phyloP scores from a whole-genome alignment of 2,329 filamentous ascomycete genomes.

The Biscogniauxia sp. region DNA sequence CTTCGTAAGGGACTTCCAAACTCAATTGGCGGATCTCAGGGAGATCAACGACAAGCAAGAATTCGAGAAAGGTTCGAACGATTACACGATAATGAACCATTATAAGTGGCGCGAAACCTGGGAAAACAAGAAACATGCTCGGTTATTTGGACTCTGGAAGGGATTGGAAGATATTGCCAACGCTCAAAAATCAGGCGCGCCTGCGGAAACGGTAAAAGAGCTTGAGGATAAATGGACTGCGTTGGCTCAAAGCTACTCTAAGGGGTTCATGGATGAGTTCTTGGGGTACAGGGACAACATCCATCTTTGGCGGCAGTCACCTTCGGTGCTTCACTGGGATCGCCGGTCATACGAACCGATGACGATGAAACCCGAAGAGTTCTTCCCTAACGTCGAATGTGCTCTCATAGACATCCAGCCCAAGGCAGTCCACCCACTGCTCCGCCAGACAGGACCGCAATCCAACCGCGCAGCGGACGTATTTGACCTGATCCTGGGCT shows the following conservation, averaged over 20 bases:
- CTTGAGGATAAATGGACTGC: slow-evolving; percentile 36
- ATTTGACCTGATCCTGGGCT: slow-evolving; percentile 50
- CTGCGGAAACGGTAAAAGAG: slow-evolving; percentile 25
- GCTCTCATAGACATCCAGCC: slow-evolving; percentile 68
- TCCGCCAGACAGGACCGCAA: slow-evolving; percentile 44
- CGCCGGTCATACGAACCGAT: slow-evolving; percentile 70
- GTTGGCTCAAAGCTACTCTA: slow-evolving; percentile 25
- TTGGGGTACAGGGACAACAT: slow-evolving; percentile 50
- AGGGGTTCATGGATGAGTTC: slow-evolving; percentile 34
- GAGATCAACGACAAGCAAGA: slow-evolving; percentile 21
- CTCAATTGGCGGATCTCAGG: slow-evolving; percentile 40
- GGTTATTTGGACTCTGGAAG: slow-evolving; percentile 1
- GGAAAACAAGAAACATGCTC: slow-evolving; percentile 17
- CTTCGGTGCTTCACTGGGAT: slow-evolving; percentile 65
- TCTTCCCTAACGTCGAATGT: slow-evolving; percentile 60
- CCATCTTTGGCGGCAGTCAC: slow-evolving; percentile 47
- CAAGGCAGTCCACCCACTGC: slow-evolving; percentile 45
- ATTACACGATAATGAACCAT: slow-evolving; percentile 14
- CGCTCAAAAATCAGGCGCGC: slow-evolving; percentile 12
- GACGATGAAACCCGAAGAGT: slow-evolving; percentile 54
- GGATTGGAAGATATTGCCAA: slow-evolving; percentile 10
- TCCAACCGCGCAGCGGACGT: slow-evolving; percentile 45
- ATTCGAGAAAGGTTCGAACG: slow-evolving; percentile 16
- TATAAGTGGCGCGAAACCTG: slow-evolving; percentile 20
- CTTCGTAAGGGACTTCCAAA: slow-evolving; percentile 36